Evolutionary conservation across 306 rosid species (phyloP).

Genomic region (Pterocarpus santalinus): DNA sequence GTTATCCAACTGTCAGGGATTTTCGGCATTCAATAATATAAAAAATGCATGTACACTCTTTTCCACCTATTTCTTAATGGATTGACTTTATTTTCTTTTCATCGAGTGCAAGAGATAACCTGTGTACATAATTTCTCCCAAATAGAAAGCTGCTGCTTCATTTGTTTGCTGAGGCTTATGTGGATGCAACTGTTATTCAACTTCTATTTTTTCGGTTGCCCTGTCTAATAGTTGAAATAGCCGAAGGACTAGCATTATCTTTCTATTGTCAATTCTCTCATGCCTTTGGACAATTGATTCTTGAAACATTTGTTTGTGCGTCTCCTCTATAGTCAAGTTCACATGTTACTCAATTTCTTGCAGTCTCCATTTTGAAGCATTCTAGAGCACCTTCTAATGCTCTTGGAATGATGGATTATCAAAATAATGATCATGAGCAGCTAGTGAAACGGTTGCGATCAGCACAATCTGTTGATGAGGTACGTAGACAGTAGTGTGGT

Average conservation of each 20-base stretch:
- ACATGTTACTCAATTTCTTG: conserved; percentile 27
- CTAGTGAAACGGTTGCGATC: conserved; percentile 63
- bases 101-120: not conserved
- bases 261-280: not conserved
- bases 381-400: conserved; percentile 56
- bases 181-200: conserved; percentile 9
- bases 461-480: conserved; percentile 65
- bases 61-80: not conserved
- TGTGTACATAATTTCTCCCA: not conserved
- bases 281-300: not conserved
- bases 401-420: conserved; percentile 65
- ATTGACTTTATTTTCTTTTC: conserved; percentile 23
- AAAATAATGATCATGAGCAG: conserved; percentile 56
- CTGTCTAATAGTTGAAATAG: conserved; percentile 3
- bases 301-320: not conserved
- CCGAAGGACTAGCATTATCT: conserved; percentile 20
- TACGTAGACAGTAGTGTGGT: conserved; percentile 32
- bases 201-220: conserved; percentile 1
- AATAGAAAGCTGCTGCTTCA: not conserved
- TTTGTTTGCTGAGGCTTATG: not conserved
- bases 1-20: not conserved
- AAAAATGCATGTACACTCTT: conserved; percentile 5
- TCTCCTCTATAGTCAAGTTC: conserved; percentile 31
- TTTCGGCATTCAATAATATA: not conserved
- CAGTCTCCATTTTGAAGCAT: conserved; percentile 67